Evolutionary conservation across 768 basidiomycete genomes (phyloP).

Genomic region (Leccinellum rugosiceps): DNA sequence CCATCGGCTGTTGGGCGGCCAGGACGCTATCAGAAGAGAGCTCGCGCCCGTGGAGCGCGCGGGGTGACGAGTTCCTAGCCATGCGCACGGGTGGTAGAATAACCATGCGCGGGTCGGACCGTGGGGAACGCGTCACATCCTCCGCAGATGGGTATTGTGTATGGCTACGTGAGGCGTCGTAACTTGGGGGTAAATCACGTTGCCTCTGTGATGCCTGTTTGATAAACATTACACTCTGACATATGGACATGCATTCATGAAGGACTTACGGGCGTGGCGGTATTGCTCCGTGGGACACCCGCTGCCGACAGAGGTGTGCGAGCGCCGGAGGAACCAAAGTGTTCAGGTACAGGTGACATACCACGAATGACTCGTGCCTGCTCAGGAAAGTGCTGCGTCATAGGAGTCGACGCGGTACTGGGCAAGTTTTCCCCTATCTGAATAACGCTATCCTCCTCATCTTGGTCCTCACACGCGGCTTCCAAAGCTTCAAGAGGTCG

Average conservation of each 20-base stretch:
- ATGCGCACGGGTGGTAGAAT: constrained; percentile 38
- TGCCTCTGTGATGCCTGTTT: constrained; percentile 5
- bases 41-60: constrained; percentile 20
- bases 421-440: constrained; percentile 20
- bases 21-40: constrained; percentile 27
- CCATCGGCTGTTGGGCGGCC: constrained; percentile 25
- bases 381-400: constrained; percentile 10
- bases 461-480: constrained; percentile 9
- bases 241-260: neutral
- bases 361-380: constrained; percentile 2
- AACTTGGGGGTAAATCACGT: constrained; percentile 15
- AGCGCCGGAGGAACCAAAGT: neutral
- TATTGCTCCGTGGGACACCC: neutral
- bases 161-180: constrained; percentile 13
- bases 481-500: constrained; percentile 7
- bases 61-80: constrained; percentile 29
- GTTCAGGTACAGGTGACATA: constrained; percentile 4
- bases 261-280: constrained; percentile 17
- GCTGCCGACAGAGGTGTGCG: neutral
- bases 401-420: constrained; percentile 13
- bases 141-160: constrained; percentile 23
- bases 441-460: constrained; percentile 8
- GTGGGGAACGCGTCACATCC: constrained; percentile 13
- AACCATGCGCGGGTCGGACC: constrained; percentile 29
- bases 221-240: neutral